These are phyloP conservation scores for Wickerhamiella vanderwaltii DNA, from an alignment of 805 yeast species.

Conservation along the genomic window DNA sequence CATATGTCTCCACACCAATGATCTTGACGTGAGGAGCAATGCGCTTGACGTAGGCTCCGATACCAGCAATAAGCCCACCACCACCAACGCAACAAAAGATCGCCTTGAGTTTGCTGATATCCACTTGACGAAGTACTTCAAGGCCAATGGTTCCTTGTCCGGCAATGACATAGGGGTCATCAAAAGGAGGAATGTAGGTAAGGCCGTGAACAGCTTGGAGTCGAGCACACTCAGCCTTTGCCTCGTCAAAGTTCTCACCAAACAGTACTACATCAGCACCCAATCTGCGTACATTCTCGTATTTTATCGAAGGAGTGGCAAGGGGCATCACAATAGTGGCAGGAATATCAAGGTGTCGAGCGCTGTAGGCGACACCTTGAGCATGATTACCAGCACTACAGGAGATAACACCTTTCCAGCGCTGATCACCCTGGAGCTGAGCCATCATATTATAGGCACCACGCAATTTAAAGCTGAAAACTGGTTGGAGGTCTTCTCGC, in stretches of 20 bases:
- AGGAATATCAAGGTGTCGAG: conserved; percentile 71
- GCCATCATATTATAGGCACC: conserved; percentile 98
- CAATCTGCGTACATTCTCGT: conserved; percentile 75
- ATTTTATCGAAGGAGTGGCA: conserved; percentile 91
- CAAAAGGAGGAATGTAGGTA: conserved; percentile 94
- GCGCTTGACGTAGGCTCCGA: conserved; percentile 80
- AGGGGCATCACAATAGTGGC: conserved; percentile 98
- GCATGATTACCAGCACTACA: conserved; percentile 99
- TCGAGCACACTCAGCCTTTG: conserved; percentile 78
- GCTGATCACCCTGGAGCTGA: conserved; percentile 46
- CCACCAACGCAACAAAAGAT: conserved; percentile 94
- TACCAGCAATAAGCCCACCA: conserved; percentile 89
- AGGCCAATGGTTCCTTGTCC: conserved; percentile 98
- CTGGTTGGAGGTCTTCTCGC: conserved; percentile 89
- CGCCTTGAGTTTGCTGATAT: conserved; percentile 64
- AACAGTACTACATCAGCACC: conserved; percentile 89
- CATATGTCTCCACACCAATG: conserved; percentile 91
- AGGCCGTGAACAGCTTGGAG: conserved; percentile 56
- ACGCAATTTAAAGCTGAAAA: conserved; percentile 87
- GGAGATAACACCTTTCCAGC: conserved; percentile 82
- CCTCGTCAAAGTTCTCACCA: conserved; percentile 93
- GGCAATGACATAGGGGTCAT: conserved; percentile 95
- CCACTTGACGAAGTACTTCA: conserved; percentile 81
- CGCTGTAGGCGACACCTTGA: conserved; percentile 94
- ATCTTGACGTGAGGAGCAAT: conserved; percentile 95